Conservation (phyloP, 352 stramenopile species). For the Phytophthora cactorum region DNA sequence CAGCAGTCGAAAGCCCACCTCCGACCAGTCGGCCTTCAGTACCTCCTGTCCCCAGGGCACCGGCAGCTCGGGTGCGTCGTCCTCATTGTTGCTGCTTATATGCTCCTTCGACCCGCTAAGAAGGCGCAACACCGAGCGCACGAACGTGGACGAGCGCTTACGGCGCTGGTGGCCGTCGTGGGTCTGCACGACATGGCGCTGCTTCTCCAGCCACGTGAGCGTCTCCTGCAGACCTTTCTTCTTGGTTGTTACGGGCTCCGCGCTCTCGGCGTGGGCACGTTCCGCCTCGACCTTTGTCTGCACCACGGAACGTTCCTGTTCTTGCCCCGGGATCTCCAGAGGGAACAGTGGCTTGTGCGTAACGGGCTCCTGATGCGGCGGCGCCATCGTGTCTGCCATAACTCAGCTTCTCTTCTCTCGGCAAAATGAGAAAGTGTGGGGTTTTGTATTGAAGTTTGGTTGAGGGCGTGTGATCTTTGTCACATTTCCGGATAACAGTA, state of each 20-base stretch:
- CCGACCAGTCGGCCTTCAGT: constrained; percentile 53
- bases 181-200: constrained; percentile 45
- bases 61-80: constrained; percentile 35
- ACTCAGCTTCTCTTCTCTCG: constrained; percentile 11
- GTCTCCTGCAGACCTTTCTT: constrained; percentile 64
- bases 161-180: constrained; percentile 43
- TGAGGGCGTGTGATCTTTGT: constrained; percentile 31
- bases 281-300: neutral
- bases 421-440: constrained; percentile 26
- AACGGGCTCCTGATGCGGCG: constrained; percentile 24
- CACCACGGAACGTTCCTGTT: neutral
- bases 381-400: constrained; percentile 30
- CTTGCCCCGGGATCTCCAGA: constrained; percentile 14
- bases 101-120: constrained; percentile 40
- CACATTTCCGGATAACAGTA: constrained; percentile 19
- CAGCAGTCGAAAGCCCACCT: constrained; percentile 58
- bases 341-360: constrained; percentile 50
- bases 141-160: constrained; percentile 64
- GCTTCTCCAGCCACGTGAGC: constrained; percentile 74
- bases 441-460: constrained; percentile 23
- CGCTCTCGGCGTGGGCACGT: neutral
- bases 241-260: neutral
- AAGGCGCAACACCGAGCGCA: constrained; percentile 62
- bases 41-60: constrained; percentile 55
- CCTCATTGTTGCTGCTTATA: constrained; percentile 18